Evolutionary conservation across 2,329 filamentous ascomycete species (phyloP), one percentile per base, ranked within the genome.

Genomic region (Teratosphaeria destructans): DNA sequence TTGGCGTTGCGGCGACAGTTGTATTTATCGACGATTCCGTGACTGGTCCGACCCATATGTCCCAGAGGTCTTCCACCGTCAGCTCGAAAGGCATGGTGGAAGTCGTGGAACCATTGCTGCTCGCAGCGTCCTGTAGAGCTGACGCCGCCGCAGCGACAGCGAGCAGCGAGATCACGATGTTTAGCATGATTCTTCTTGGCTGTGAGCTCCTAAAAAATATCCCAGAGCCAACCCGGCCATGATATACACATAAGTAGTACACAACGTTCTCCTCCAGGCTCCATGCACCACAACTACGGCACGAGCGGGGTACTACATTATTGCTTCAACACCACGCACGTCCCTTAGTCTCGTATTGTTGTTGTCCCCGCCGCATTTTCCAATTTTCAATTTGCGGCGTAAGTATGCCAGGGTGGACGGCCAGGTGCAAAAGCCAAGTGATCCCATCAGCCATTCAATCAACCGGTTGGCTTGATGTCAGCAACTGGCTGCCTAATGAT

Each of bases 1-100:
- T 66, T 14, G 73, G 70, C 6, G 73, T 74, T 6, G 70, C 63
- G n/a, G 62, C 60, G 7, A 69, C 68, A 5, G 70, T 72, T 1
- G 69, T 71, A 19, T 65, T 70, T 55, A 66, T 62, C 16, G 63
- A 52, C 1, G 68, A 66, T 14, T 60, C 60, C 5, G 60, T 55
- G 2, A 72, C 66, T 10, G 70, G 69, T 5, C 68, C 70, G 23
- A 72, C 64, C 27, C 66, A 62, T 8, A 70, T 60, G 53, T 71
- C 65, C 70, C 70, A 71, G 26, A 71, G 56, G 54, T 71, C 69
- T 59, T 70, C 65, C 11, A 70, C 59, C 34, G 65, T 64, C 49
- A 67, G n/a, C 29, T 62, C 58, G 52, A 70, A 56, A 3, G 58
- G 58, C 16, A 64, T 66, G 43, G 65, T 59, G 19, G 63, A 64